Conservation (phyloP, 2,329 filamentous ascomycete genomes). For the Talaromyces sp. region DNA sequence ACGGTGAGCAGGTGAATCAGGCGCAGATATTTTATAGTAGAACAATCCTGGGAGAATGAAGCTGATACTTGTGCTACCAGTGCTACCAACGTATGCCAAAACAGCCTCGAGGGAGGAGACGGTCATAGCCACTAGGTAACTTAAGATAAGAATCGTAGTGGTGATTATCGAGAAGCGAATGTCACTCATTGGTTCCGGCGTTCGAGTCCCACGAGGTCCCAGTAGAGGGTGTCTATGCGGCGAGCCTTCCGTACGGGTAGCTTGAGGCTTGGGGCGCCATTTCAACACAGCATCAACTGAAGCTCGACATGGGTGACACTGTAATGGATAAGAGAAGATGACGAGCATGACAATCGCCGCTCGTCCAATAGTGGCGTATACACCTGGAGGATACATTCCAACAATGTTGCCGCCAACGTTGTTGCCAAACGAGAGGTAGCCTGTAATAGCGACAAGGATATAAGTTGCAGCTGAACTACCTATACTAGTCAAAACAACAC, state of each 20-base stretch:
- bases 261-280: slow-evolving; percentile 68
- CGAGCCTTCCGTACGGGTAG: slow-evolving; percentile 44
- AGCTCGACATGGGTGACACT: slow-evolving; percentile 95
- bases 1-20: slow-evolving; percentile 83
- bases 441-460: slow-evolving; percentile 87
- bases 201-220: slow-evolving; percentile 42
- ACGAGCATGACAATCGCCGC: slow-evolving; percentile 95
- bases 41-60: slow-evolving; percentile 96
- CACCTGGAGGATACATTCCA: slow-evolving; percentile 78
- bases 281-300: slow-evolving; percentile 91
- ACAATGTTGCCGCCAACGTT: slow-evolving; percentile 90
- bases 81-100: slow-evolving; percentile 91
- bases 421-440: slow-evolving; percentile 93
- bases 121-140: slow-evolving; percentile 86
- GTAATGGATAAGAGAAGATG: slow-evolving; percentile 93
- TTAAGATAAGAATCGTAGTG: slow-evolving; percentile 78
- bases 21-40: slow-evolving; percentile 97
- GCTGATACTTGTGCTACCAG: slow-evolving; percentile 91
- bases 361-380: slow-evolving; percentile 87
- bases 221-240: slow-evolving; percentile 49
- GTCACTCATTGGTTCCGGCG: slow-evolving; percentile 73
- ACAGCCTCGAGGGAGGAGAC: slow-evolving; percentile 89
- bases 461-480: slow-evolving; percentile 87
- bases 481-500: slow-evolving; percentile 80
- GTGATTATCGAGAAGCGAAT: slow-evolving; percentile 87